Evolutionary conservation across 2,329 filamentous ascomycete genomes (phyloP).

Genomic region (Epichloe glyceriae): DNA sequence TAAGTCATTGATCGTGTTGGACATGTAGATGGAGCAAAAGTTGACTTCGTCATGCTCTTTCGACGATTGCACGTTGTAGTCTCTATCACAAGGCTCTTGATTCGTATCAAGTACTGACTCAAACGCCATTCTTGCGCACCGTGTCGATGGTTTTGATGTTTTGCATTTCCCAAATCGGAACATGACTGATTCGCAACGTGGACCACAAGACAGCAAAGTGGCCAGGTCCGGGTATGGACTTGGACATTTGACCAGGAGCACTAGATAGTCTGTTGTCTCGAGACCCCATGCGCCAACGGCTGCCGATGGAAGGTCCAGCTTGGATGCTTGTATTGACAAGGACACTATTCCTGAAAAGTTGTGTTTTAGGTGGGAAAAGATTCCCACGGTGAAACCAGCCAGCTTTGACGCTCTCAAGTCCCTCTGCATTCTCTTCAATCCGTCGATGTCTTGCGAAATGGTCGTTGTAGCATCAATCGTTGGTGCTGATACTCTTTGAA

Average conservation of each 20-base stretch:
- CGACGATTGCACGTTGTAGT: not conserved
- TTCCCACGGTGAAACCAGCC: constrained; percentile 59
- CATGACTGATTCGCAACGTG: constrained; percentile 21
- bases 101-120: not conserved
- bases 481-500: not conserved
- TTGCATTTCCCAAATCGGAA: constrained; percentile 59
- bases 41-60: not conserved
- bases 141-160: constrained; percentile 55
- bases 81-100: constrained; percentile 7
- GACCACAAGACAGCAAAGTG: constrained; percentile 36
- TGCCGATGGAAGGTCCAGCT: constrained; percentile 61
- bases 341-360: constrained; percentile 38
- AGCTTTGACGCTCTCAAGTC: constrained; percentile 41
- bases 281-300: constrained; percentile 69
- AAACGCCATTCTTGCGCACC: constrained; percentile 41
- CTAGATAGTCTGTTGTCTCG: constrained; percentile 51
- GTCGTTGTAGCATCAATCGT: not conserved
- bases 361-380: constrained; percentile 35
- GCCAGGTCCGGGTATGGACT: constrained; percentile 44
- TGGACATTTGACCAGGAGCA: constrained; percentile 56
- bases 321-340: constrained; percentile 55
- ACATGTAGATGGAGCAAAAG: constrained; percentile 49
- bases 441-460: not conserved
- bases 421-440: constrained; percentile 2
- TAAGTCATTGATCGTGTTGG: constrained; percentile 46